Conservation (phyloP, 352 stramenopile genomes). For the Pythium sp. region DNA sequence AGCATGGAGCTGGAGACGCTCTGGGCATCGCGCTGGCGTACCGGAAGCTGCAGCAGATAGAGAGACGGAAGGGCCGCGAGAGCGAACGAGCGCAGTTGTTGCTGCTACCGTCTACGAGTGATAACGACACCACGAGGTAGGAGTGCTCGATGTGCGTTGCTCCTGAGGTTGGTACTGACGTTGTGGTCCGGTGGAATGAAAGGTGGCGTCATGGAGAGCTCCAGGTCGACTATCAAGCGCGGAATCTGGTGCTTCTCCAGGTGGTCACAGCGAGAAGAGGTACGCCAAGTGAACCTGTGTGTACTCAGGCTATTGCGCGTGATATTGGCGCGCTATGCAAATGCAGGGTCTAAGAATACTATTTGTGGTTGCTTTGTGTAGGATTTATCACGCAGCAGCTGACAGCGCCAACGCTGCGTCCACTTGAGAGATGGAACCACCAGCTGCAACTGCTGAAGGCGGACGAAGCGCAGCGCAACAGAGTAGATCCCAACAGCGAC, state of each 20-base stretch:
- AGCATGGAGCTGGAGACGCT: neutral
- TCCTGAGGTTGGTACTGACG: neutral
- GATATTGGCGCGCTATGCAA: neutral
- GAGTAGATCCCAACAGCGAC: neutral
- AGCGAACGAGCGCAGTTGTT: neutral
- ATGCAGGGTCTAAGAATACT: neutral
- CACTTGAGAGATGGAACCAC: slow-evolving; percentile 37
- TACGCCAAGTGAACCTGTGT: neutral
- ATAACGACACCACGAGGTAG: slow-evolving; percentile 1
- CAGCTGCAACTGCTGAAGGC: slow-evolving; percentile 35
- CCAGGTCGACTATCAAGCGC: neutral
- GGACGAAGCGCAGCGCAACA: neutral
- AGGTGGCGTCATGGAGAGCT: neutral
- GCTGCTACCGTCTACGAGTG: neutral
- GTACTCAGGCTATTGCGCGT: neutral
- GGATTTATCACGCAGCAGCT: slow-evolving; percentile 49
- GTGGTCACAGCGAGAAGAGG: neutral
- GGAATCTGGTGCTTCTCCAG: neutral
- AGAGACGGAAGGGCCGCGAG: neutral
- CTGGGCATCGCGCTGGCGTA: neutral
- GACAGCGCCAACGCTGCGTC: slow-evolving; percentile 16
- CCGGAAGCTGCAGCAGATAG: neutral
- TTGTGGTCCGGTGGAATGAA: neutral
- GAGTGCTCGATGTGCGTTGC: neutral
- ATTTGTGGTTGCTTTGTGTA: slow-evolving; percentile 10